Base-by-base conservation (phyloP, 805 yeast species). In the Metschnikowia cubensis region DNA sequence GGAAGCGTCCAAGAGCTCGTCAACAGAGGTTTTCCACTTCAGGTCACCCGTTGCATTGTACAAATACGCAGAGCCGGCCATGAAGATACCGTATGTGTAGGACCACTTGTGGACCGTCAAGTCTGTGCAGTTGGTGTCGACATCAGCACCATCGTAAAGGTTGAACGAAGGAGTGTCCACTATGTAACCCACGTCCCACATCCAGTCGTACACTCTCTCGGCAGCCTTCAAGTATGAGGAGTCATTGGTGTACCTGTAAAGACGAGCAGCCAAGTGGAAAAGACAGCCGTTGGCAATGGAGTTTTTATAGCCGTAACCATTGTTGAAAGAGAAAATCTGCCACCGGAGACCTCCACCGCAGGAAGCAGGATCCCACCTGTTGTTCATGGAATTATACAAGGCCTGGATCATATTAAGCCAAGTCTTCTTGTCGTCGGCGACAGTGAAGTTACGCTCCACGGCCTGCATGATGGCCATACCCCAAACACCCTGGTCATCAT, bases 1-100 rank as follows among this genome's bases (percentile, higher is more conserved):
- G 17, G 79, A 67, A 17, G 77, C 78, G 3, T 59, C 55, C 50
- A 71, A 62, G 34, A 74, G 57, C 50, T 69, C 67, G 10, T 56
- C 53, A 2, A 77, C 67, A 55, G 77, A 69, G 0, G 62, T 57
- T 34, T 59, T 54, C 83, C 83, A 79, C 1, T 50, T 58, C 3
- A 59, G 64, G 38, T 69, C 83, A 32, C 70, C 75, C 0, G 91
- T 84, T 29, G 72, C 74, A 57, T 84, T 80, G 63, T 85, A 84
- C 66, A 85, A 69, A 64, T 82, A 85, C 0, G 94, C 89, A 52
- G 80, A 71, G 14, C 92, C 94, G 1, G 85, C 73, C 59, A 87
- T 59, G 56, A 83, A 70, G 14, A 85, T 66, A 36, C 88, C 94
- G 62, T 83, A 85, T 53, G 84, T 84, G 67, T 87, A 87, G 31